Base-by-base conservation (phyloP, 2,329 filamentous ascomycete genomes). In the Cryphonectria parasitica region DNA sequence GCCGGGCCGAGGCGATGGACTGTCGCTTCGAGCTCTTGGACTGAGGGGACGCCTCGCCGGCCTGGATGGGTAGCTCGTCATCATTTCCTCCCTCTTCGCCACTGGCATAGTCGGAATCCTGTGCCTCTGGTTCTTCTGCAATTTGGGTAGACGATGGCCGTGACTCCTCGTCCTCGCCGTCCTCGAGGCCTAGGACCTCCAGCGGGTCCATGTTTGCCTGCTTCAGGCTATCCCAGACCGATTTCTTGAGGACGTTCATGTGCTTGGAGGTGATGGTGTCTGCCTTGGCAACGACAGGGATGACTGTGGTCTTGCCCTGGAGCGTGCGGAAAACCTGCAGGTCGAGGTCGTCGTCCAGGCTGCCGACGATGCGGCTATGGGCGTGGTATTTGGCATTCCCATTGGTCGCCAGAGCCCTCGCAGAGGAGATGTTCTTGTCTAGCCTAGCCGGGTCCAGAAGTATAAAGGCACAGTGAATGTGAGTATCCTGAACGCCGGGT, bases 241-340 rank as follows among this genome's bases (percentile, higher is more conserved):
- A 91, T 82, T 91, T 94, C 85, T 98, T 98, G 74, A 99, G 87
- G 76, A 93, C 91, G 62, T 89, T 86, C 96, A 98, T 98, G 82
- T 99, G 96, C 67, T 92, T 92, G 0, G 92, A 91, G n/a, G 96
- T 98, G 76, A 98, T 92, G 19, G 95, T 98, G 79, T 99, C 96
- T 54, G 96, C 95, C 82, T 99, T 99, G 78, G 94, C 92, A 77
- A 99, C 95, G 71, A 99, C 91, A 0, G 96, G 96, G 63, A 99
- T 93, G 71, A 98, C 94, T 0, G 94, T 97, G 0, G 96, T 98
- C 85, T 97, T 98, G 76, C 93, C 92, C 79, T 97, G 91, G 39
- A 99, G 87, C 22, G 92, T 92, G 64, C 92, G 92, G 76, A 99
- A 86, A 70, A 98, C 92, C 78, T 97, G 94, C 34, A 99, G 83